A percentile compares a stretch with the other conserved stretches of the same genome.
phyloP scores from a whole-genome alignment of 192 early-diverging fungal species.

The Podila verticillata region DNA sequence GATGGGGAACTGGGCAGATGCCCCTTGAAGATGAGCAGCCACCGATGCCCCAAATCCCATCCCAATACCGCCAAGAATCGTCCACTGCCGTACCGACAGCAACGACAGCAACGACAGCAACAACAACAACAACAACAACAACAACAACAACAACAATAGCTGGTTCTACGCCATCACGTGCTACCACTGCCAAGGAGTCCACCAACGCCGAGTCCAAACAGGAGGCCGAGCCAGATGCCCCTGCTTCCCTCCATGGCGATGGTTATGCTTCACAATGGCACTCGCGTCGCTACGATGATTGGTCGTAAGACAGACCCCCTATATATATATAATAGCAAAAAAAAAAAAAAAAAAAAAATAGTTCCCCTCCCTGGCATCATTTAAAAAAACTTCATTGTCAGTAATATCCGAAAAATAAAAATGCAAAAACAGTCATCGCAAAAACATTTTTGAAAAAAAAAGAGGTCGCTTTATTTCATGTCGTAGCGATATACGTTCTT shows the following conservation, averaged over 20 bases:
- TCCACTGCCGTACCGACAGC: not conserved
- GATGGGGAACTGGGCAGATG: slow-evolving; percentile 31
- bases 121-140: not conserved
- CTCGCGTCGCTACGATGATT: slow-evolving; percentile 37
- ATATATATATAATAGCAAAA: too few relatives aligned
- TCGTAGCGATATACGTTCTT: slow-evolving; percentile 31
- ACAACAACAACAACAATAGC: slow-evolving; percentile 7
- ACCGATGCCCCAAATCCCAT: slow-evolving; percentile 7
- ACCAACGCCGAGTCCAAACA: slow-evolving; percentile 12
- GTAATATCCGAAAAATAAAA: too few relatives aligned
- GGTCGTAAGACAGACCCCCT: too few relatives aligned
- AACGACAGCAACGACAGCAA: not conserved
- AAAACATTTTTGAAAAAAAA: too few relatives aligned
- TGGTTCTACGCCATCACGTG: not conserved
- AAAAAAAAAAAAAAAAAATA: too few relatives aligned
- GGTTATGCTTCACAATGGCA: slow-evolving; percentile 39
- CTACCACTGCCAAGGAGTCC: not conserved
- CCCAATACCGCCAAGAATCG: slow-evolving; percentile 7
- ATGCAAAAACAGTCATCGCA: too few relatives aligned
- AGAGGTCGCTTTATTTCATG: too few relatives aligned
- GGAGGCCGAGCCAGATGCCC: slow-evolving; percentile 1
- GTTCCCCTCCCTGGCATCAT: too few relatives aligned
- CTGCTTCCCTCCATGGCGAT: slow-evolving; percentile 17
- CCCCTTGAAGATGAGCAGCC: not conserved
- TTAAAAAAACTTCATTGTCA: too few relatives aligned